Evolutionary conservation across 495 filamentous ascomycete genomes (phyloP).

Genomic region (Hamigera avellanea): DNA sequence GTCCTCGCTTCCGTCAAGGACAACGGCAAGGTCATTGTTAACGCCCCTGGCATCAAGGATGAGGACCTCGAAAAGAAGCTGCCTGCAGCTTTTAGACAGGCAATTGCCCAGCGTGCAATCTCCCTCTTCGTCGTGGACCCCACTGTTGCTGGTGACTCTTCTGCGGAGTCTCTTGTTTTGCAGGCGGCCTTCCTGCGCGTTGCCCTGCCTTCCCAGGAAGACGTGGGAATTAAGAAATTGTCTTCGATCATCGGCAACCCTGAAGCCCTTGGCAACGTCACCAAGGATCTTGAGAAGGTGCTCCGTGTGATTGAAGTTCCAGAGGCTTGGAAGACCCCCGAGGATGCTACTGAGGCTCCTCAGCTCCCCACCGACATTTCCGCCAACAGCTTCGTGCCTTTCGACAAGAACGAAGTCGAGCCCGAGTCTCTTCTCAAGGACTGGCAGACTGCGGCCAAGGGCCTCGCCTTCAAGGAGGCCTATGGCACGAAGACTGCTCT

Average conservation of each 20-base stretch:
- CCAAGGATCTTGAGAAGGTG: constrained; percentile 55
- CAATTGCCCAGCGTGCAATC: constrained; percentile 53
- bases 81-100: constrained; percentile 50
- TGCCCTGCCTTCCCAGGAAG: constrained; percentile 46
- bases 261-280: constrained; percentile 45
- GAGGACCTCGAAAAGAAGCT: constrained; percentile 89
- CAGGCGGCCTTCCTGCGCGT: constrained; percentile 75
- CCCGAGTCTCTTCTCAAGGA: constrained; percentile 52
- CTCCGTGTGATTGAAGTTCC: constrained; percentile 64
- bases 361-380: constrained; percentile 50
- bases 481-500: constrained; percentile 62
- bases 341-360: constrained; percentile 39
- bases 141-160: constrained; percentile 43
- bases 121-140: constrained; percentile 67
- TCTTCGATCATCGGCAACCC: constrained; percentile 41
- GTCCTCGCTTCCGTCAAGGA: constrained; percentile 58
- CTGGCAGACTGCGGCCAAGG: constrained; percentile 77
- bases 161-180: constrained; percentile 48
- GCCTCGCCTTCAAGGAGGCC: constrained; percentile 88
- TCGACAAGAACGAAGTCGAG: constrained; percentile 66
- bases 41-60: constrained; percentile 63
- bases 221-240: constrained; percentile 41
- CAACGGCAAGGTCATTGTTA: constrained; percentile 62
- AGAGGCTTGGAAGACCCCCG: constrained; percentile 61
- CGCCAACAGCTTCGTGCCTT: constrained; percentile 69